Percentiles rank a stretch among this genome's conserved stretches.
Evolutionary conservation across 768 basidiomycete species (phyloP).

Genomic region (Mycena epipterygia): DNA sequence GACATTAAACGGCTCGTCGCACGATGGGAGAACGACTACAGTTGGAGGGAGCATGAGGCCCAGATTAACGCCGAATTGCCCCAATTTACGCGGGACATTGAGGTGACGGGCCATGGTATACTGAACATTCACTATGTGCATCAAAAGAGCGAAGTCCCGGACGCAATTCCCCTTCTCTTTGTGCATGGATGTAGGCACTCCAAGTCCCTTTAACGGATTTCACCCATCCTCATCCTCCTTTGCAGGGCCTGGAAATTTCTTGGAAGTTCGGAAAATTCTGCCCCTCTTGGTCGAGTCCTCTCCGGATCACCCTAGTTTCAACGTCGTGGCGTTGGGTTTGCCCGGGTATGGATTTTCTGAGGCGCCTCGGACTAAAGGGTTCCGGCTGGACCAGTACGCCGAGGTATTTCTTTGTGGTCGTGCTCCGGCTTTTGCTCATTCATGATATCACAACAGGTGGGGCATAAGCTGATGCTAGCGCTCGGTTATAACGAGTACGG

Average conservation of each 20-base stretch:
- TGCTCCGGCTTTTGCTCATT: constrained; percentile 13
- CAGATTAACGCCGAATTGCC: constrained; percentile 65
- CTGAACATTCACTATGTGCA: constrained; percentile 71
- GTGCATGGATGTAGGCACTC: constrained; percentile 66
- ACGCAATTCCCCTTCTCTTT: constrained; percentile 72
- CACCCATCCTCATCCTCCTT: not conserved
- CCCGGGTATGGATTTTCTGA: constrained; percentile 77
- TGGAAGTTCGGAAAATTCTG: constrained; percentile 70
- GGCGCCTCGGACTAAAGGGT: constrained; percentile 66
- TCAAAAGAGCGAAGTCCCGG: constrained; percentile 56
- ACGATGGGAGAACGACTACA: constrained; percentile 66
- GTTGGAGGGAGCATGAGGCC: constrained; percentile 69
- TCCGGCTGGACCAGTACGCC: constrained; percentile 61
- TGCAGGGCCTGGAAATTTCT: constrained; percentile 74
- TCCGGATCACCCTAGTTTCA: constrained; percentile 66
- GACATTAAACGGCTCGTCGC: constrained; percentile 63
- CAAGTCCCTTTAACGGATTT: not conserved
- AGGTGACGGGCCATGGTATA: constrained; percentile 59
- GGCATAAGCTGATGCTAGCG: constrained; percentile 52
- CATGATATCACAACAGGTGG: constrained; percentile 32
- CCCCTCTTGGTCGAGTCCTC: constrained; percentile 61
- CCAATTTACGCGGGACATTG: constrained; percentile 67
- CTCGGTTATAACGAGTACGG: constrained; percentile 55
- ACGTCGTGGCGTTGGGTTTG: constrained; percentile 70
- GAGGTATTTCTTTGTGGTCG: constrained; percentile 54